Percentiles rank a stretch among this genome's conserved stretches.
Evolutionary conservation across 805 yeast species (phyloP).

Genomic region (Wickerhamiella allomyrinae): DNA sequence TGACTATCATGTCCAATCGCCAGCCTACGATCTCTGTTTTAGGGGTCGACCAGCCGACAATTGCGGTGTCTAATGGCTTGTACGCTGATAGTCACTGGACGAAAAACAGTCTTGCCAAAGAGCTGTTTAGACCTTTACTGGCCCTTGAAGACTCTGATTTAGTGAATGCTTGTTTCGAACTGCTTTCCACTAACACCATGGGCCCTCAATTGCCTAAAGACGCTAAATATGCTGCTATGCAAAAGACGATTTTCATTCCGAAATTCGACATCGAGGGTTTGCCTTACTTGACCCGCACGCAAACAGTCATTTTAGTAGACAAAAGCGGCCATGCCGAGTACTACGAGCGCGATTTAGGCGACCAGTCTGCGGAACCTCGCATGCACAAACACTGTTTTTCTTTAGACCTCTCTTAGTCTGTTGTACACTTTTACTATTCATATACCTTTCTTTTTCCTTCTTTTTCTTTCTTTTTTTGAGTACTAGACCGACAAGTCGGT

Average conservation of each 20-base stretch:
- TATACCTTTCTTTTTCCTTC: too few relatives aligned
- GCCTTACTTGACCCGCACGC: conserved; percentile 76
- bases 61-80: conserved; percentile 59
- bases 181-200: conserved; percentile 37
- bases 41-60: conserved; percentile 22
- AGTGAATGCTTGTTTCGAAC: conserved; percentile 36
- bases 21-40: conserved; percentile 1
- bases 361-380: not conserved
- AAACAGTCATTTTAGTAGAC: conserved; percentile 55
- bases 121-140: conserved; percentile 22
- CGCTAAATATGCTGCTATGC: conserved; percentile 30
- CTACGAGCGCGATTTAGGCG: conserved; percentile 39
- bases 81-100: conserved; percentile 53
- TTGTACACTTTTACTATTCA: too few relatives aligned
- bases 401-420: too few relatives aligned
- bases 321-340: conserved; percentile 39
- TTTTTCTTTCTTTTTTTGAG: too few relatives aligned
- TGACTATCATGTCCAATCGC: conserved; percentile 11
- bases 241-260: conserved; percentile 57
- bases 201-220: conserved; percentile 11
- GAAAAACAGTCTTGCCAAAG: conserved; percentile 46
- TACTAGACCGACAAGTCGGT: too few relatives aligned
- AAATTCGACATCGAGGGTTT: conserved; percentile 33
- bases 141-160: conserved; percentile 21
- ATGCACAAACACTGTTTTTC: too few relatives aligned